Evolutionary conservation across 805 yeast species (phyloP).

Genomic region (Kluyveromyces aestuarii): DNA sequence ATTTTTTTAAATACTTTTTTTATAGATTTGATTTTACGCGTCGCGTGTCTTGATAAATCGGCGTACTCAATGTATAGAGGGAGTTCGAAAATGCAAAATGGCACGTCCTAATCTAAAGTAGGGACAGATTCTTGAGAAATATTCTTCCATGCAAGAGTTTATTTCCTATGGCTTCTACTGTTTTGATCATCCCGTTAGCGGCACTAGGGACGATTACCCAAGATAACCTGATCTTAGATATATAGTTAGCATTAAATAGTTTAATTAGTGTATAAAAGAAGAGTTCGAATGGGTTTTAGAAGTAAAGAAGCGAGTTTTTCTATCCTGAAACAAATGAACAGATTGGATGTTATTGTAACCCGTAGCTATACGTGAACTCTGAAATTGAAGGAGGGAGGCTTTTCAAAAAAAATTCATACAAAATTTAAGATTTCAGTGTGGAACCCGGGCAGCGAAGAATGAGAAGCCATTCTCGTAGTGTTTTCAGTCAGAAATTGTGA

Average conservation of each 20-base stretch:
- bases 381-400: not conserved
- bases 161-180: no score
- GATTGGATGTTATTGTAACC: not conserved
- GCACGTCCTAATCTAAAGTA: no score
- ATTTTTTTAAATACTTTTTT: no score
- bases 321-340: not conserved
- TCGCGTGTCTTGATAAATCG: not conserved
- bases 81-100: no score
- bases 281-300: not conserved
- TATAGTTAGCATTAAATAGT: not conserved
- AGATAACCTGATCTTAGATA: not conserved
- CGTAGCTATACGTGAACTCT: not conserved
- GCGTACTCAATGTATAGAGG: no score
- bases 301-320: not conserved
- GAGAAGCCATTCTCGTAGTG: not conserved
- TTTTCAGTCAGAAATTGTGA: no score
- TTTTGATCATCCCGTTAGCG: no score
- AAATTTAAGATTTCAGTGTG: not conserved
- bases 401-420: no score
- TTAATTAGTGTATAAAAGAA: not conserved
- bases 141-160: no score
- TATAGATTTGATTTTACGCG: not conserved
- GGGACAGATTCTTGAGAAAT: no score
- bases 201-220: not conserved
- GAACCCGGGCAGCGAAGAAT: not conserved